These are phyloP conservation scores for Oryza glaberrima DNA, from an alignment of 176 grass and related monocot species.

Conservation along the genomic window DNA sequence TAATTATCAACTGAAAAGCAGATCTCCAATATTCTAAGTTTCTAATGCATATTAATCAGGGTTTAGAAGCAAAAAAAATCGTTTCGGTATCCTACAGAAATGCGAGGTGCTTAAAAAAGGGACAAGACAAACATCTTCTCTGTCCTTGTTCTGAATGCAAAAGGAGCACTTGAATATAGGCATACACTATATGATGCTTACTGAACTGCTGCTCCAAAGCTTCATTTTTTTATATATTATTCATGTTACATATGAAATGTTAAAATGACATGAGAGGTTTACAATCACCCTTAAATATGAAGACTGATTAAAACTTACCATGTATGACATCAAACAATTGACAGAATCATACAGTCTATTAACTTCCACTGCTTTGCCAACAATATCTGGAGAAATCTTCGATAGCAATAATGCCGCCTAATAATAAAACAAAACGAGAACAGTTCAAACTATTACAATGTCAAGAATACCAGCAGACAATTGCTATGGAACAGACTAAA, in stretches of 20 bases:
- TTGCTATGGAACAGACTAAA: slow-evolving; percentile 25
- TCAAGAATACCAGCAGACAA: slow-evolving; percentile 15
- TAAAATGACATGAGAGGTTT: neutral
- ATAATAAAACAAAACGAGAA: slow-evolving; percentile 21
- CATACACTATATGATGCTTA: neutral
- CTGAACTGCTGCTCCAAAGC: neutral
- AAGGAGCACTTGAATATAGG: neutral
- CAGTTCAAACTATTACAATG: neutral
- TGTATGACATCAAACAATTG: slow-evolving; percentile 86
- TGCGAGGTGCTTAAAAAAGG: neutral
- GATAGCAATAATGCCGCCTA: slow-evolving; percentile 83
- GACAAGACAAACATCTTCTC: neutral
- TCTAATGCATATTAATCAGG: neutral
- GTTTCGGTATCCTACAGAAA: neutral
- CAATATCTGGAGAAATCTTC: slow-evolving; percentile 80
- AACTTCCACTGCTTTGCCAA: slow-evolving; percentile 65
- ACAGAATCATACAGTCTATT: slow-evolving; percentile 84
- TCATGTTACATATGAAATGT: neutral
- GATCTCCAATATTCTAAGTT: neutral
- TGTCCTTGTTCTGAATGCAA: slow-evolving; percentile 20
- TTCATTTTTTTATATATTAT: neutral
- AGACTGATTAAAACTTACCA: slow-evolving; percentile 56
- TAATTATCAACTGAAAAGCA: neutral
- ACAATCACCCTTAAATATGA: neutral
- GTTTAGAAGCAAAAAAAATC: neutral